Base-by-base conservation (phyloP, 2,329 filamentous ascomycete species). In the Colletotrichum incanum region DNA sequence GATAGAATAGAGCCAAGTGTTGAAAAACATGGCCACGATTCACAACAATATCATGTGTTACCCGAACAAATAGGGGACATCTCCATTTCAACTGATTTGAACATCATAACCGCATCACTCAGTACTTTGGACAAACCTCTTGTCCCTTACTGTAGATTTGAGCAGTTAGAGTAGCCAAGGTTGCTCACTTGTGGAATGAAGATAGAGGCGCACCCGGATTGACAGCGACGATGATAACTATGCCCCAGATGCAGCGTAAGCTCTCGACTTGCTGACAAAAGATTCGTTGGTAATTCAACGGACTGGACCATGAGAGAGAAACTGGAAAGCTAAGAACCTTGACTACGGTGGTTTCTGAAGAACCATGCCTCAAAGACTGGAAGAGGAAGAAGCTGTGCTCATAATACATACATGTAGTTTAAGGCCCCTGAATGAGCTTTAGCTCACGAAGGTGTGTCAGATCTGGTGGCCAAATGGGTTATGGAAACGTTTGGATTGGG, bases 361-460 rank as follows among this genome's bases (percentile, higher is more conserved):
- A 56, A 56, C 34, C 31, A 56, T 39, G 11, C 20, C 18, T n/a
- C 2, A 43, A 39, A n/a, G 55, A 43, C 39, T 20, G 39, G 55
- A 12, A 39, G 55, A 59, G 23, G 16, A 23, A 26, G 39, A 37
- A 20, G 37, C 37, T 1, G 16, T 20, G n/a, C 37, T 28, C 5
- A 56, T 6, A 23, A 23, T 9, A 34, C n/a, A 20, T 59, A 37
- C n/a, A 28, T 11, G 43, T 59, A 37, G 14, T 18, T 18, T 34
- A 59, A 43, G 37, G n/a, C 34, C 55, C 55, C 55, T 59, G 55
- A 18, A 59, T 59, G 34, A 8, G 34, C 37, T 34, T 26, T 18
- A 14, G 26, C 55, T 43, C 12, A 39, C 23, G 18, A 26, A 12
- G 34, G 11, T n/a, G 11, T 58, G 4, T 9, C 31, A 43, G 14